Conservation (phyloP, 768 basidiomycete genomes). For the Paxillus ammoniavirescens region DNA sequence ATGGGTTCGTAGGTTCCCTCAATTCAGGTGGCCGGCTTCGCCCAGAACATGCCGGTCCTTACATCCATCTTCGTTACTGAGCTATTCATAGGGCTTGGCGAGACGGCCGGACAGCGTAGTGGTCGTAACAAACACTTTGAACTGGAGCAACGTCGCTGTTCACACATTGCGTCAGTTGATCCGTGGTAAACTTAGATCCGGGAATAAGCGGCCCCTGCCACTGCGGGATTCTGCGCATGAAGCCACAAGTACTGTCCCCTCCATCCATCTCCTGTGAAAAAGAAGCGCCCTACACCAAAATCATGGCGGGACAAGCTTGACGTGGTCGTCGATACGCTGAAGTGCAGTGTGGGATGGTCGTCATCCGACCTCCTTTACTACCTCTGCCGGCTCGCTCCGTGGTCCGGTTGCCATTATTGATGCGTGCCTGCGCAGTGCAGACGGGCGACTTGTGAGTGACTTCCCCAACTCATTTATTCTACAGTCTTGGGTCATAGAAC, state of each 20-base stretch:
- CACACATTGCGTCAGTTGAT: too few relatives aligned
- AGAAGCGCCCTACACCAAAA: background rate
- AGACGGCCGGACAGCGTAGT: conserved; percentile 46
- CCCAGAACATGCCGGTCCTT: conserved; percentile 55
- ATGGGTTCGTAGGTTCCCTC: conserved; percentile 51
- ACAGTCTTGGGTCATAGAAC: conserved; percentile 9
- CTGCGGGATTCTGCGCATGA: too few relatives aligned
- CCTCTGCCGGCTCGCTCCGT: background rate
- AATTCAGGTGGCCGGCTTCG: conserved; percentile 48
- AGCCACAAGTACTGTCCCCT: too few relatives aligned
- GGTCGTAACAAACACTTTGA: too few relatives aligned
- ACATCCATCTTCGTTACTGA: conserved; percentile 63
- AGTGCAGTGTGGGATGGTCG: background rate
- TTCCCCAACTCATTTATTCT: conserved; percentile 7
- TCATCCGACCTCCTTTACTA: conserved; percentile 8
- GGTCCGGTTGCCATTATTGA: conserved; percentile 3
- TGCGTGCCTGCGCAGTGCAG: conserved; percentile 5
- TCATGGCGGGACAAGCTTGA: background rate
- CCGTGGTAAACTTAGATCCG: too few relatives aligned
- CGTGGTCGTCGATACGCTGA: background rate
- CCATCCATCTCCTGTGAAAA: background rate
- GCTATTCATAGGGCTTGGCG: conserved; percentile 49
- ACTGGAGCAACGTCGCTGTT: too few relatives aligned
- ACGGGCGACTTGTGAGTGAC: background rate
- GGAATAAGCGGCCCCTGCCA: too few relatives aligned